These are phyloP conservation scores for Ceratocystis diversiconidia DNA, from an alignment of 2,329 filamentous ascomycete genomes.

Conservation along the genomic window DNA sequence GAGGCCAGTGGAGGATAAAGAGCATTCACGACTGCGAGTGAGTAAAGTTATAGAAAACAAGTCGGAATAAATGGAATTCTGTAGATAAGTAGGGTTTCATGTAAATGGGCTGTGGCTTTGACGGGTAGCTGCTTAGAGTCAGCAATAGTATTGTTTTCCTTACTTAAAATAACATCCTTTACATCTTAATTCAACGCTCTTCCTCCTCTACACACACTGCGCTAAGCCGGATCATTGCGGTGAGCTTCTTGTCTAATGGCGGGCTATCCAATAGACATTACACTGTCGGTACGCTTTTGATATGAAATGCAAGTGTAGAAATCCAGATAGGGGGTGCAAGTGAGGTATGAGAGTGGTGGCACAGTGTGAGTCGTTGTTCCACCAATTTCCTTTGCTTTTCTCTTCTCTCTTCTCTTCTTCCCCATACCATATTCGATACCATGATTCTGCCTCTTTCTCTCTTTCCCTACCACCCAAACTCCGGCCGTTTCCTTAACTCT, in stretches of 20 bases:
- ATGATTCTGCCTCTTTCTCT: background rate
- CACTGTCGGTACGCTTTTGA: background rate
- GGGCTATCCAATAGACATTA: background rate
- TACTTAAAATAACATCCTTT: no score
- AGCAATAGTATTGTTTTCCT: no score
- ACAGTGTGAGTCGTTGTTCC: background rate
- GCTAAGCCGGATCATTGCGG: no score
- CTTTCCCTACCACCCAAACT: background rate
- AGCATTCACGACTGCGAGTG: no score
- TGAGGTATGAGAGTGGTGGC: background rate
- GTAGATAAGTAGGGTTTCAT: no score
- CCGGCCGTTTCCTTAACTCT: conserved; percentile 13
- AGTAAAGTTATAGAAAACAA: no score
- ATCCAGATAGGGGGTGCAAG: background rate
- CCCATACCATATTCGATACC: background rate
- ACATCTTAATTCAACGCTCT: background rate
- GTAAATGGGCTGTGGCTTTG: no score
- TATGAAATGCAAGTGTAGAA: background rate
- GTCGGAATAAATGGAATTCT: no score
- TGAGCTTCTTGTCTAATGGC: no score
- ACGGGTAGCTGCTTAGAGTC: no score
- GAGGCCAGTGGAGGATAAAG: no score
- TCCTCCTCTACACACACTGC: background rate
- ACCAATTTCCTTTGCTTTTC: no score
- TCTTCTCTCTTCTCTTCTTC: background rate